phyloP scores from a whole-genome alignment of 2,329 filamentous ascomycete genomes.

The Trichoderma koningiopsis region DNA sequence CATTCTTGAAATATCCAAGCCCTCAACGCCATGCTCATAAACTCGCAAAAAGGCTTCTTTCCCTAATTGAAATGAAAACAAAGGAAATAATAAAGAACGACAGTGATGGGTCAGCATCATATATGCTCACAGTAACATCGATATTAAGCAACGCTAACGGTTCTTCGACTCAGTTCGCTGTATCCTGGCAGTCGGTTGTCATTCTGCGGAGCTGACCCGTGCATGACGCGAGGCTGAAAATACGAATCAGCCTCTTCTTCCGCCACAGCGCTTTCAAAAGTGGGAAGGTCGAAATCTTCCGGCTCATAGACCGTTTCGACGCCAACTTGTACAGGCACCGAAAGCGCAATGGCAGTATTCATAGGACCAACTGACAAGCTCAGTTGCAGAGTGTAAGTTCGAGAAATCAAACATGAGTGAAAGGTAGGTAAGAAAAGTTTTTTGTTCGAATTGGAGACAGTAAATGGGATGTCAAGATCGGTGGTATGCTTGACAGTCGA shows the following conservation, averaged over 20 bases:
- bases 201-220: slow-evolving; percentile 39
- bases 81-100: neutral
- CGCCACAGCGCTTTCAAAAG: slow-evolving; percentile 52
- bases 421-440: slow-evolving; percentile 59
- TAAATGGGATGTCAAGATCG: slow-evolving; percentile 51
- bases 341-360: slow-evolving; percentile 48
- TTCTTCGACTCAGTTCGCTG: slow-evolving; percentile 37
- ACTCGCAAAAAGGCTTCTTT: neutral
- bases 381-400: slow-evolving; percentile 57
- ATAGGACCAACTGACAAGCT: slow-evolving; percentile 47
- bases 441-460: slow-evolving; percentile 49
- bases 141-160: slow-evolving; percentile 19
- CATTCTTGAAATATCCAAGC: neutral
- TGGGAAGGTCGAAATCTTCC: slow-evolving; percentile 45
- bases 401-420: slow-evolving; percentile 59
- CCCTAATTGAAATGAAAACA: neutral
- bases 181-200: slow-evolving; percentile 45
- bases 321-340: slow-evolving; percentile 55
- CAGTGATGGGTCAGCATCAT: neutral
- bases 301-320: slow-evolving; percentile 44
- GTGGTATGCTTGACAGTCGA: slow-evolving; percentile 44
- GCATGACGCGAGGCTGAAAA: slow-evolving; percentile 46
- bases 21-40: slow-evolving; percentile 13
- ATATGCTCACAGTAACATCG: neutral
- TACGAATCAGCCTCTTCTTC: slow-evolving; percentile 49